Evolutionary conservation across 2,329 filamentous ascomycete genomes (phyloP), one percentile per base, ranked within the genome.

Genomic region (Lachnellula hyalina): DNA sequence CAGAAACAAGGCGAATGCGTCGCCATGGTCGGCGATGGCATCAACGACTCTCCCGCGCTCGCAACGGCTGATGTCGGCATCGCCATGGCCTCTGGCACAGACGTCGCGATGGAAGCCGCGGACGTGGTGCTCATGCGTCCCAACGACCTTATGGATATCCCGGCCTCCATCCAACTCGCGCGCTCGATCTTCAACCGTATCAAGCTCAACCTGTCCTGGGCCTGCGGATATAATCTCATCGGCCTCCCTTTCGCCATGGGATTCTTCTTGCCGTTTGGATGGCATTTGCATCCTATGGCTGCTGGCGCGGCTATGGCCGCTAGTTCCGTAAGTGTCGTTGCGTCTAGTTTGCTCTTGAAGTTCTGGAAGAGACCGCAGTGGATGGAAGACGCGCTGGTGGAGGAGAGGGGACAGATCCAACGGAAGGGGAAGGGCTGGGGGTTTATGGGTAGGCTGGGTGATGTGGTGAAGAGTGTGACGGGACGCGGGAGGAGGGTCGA

Each of bases 221-320:
- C 92, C 0, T 97, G 91, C 70, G 75, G 90, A 60, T 99, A 99
- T 80, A 99, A 99, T 71, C 60, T 90, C 48, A 75, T 97, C 57
- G 94, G 94, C 1, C 78, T 99, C 14, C 94, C 94, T 2, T 95
- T 99, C 65, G 94, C 94, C 41, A 97, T 97, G 94, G 94, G 94
- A 23, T 75, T 97, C 65, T 95, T 97, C 76, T 77, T 99, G 4
- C 93, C 94, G 0, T 84, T 96, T 62, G 94, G 93, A 34, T 82
- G 89, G 57, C 86, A 91, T 65, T 77, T 97, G 61, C 94, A 96
- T 63, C 92, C 94, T 23, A 93, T 97, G 86, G 91, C 92, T 49
- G 94, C 94, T 1, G 92, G 91, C 19, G 90, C 89, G 3, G 94
- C 94, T 49, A 97, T 99, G 92, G 93, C 92, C 1, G 84, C 81